phyloP scores from a whole-genome alignment of 106 monocot species.

The Cymbidium sinense region DNA sequence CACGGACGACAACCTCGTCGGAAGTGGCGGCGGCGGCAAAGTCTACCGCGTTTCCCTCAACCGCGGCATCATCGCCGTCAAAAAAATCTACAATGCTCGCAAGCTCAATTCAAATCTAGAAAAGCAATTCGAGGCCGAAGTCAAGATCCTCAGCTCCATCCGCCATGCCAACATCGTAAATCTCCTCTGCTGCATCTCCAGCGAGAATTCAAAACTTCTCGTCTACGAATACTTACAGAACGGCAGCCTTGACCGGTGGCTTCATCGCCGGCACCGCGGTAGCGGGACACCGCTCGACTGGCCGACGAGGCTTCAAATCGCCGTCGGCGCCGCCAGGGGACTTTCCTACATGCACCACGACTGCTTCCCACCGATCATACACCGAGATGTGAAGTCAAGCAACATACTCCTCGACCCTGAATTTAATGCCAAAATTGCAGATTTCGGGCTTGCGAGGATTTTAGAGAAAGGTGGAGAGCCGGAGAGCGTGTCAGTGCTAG shows the following conservation, averaged over 20 bases:
- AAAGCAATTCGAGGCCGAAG: conserved; percentile 39
- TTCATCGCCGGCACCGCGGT: conserved; percentile 13
- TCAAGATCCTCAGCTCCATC: conserved; percentile 33
- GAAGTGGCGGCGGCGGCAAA: conserved; percentile 39
- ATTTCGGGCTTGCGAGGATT: conserved; percentile 57
- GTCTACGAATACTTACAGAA: conserved; percentile 87
- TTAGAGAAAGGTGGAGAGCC: conserved; percentile 37
- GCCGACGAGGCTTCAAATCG: conserved; percentile 37
- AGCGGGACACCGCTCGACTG: conserved; percentile 24
- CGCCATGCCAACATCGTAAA: conserved; percentile 76
- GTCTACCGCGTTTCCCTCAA: conserved; percentile 27
- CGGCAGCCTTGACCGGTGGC: conserved; percentile 63
- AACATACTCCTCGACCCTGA: conserved; percentile 46
- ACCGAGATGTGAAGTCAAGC: conserved; percentile 55
- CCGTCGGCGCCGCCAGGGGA: conserved; percentile 35
- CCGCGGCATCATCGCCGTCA: conserved; percentile 29
- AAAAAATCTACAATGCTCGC: conserved; percentile 26
- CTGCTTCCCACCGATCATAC: conserved; percentile 35
- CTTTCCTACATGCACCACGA: conserved; percentile 56
- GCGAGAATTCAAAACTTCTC: conserved; percentile 47
- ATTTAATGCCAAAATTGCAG: conserved; percentile 49
- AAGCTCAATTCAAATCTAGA: conserved; percentile 25
- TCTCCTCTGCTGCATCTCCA: conserved; percentile 63
- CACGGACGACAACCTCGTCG: conserved; percentile 31
- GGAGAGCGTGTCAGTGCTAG: conserved; percentile 30